These are phyloP conservation scores for Coniosporium tulheliwenetii DNA, from an alignment of 2,329 filamentous ascomycete species.

Conservation along the genomic window DNA sequence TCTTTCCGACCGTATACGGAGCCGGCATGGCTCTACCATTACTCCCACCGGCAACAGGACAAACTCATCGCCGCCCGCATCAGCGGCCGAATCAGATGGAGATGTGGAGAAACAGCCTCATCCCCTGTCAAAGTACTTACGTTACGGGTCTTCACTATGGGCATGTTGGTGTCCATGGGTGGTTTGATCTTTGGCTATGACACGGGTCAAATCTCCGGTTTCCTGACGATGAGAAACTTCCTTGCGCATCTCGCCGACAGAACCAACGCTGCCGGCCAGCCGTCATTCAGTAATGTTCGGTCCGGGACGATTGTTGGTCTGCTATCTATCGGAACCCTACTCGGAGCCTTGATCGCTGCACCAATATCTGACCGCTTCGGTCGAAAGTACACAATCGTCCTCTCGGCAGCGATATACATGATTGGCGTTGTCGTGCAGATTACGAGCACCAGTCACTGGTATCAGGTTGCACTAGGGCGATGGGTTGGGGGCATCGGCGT, in stretches of 20 bases:
- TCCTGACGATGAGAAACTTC: slow-evolving; percentile 45
- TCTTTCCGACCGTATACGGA: too few relatives aligned
- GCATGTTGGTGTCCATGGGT: slow-evolving; percentile 18
- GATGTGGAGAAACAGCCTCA: slow-evolving; percentile 3
- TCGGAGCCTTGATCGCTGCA: slow-evolving; percentile 43
- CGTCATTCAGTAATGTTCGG: slow-evolving; percentile 40
- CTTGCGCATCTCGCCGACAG: slow-evolving; percentile 35
- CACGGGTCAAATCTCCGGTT: slow-evolving; percentile 44
- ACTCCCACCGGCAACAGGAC: too few relatives aligned
- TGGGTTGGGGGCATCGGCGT: slow-evolving; percentile 52
- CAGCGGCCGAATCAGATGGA: neutral
- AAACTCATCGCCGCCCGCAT: too few relatives aligned
- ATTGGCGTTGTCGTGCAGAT: slow-evolving; percentile 53
- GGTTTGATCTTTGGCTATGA: slow-evolving; percentile 22
- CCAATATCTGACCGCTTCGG: slow-evolving; percentile 47
- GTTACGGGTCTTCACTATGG: slow-evolving; percentile 15
- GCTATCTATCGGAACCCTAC: slow-evolving; percentile 39
- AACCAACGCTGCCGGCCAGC: slow-evolving; percentile 19
- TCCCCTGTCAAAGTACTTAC: slow-evolving; percentile 5
- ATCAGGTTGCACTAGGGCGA: slow-evolving; percentile 48
- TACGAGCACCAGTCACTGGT: slow-evolving; percentile 40
- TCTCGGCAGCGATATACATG: slow-evolving; percentile 45
- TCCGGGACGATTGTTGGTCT: slow-evolving; percentile 50
- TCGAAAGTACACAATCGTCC: slow-evolving; percentile 45
- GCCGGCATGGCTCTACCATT: too few relatives aligned